Evolutionary conservation across 2,329 filamentous ascomycete species (phyloP).

Genomic region (Phaeosphaeriaceae sp.): DNA sequence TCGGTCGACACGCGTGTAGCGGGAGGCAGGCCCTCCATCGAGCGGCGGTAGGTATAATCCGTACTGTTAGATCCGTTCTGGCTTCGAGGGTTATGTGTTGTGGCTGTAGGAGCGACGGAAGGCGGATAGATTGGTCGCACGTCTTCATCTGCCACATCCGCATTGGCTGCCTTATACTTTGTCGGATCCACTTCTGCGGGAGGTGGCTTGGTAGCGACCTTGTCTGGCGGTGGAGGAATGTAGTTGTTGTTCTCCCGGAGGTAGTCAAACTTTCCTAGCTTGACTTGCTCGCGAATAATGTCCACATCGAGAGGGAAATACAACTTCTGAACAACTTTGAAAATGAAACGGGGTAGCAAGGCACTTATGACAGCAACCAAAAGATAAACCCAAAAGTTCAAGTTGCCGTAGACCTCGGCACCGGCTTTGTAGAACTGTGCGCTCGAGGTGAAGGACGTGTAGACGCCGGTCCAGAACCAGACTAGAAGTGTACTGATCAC

Average conservation of each 20-base stretch:
- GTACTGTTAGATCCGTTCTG: slow-evolving; percentile 95
- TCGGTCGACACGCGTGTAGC: slow-evolving; percentile 40
- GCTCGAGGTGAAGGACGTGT: slow-evolving; percentile 67
- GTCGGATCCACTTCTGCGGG: slow-evolving; percentile 63
- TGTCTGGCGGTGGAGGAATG: slow-evolving; percentile 53
- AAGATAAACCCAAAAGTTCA: slow-evolving; percentile 87
- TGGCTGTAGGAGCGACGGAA: slow-evolving; percentile 77
- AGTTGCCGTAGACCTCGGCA: slow-evolving; percentile 77
- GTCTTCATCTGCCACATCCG: slow-evolving; percentile 76
- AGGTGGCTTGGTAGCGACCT: slow-evolving; percentile 60
- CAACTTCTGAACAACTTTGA: slow-evolving; percentile 91
- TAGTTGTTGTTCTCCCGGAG: slow-evolving; percentile 65
- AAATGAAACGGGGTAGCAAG: slow-evolving; percentile 83
- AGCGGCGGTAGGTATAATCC: slow-evolving; percentile 72
- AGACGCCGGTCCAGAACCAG: slow-evolving; percentile 96
- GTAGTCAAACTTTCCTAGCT: slow-evolving; percentile 80
- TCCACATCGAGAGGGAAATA: slow-evolving; percentile 93
- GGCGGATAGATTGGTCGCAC: slow-evolving; percentile 92
- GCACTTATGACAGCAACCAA: slow-evolving; percentile 81
- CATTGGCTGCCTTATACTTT: slow-evolving; percentile 50
- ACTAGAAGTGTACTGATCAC: slow-evolving; percentile 82
- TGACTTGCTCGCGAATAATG: slow-evolving; percentile 92
- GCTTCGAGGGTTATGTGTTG: slow-evolving; percentile 74
- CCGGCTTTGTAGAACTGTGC: slow-evolving; percentile 78
- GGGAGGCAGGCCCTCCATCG: slow-evolving; percentile 40